phyloP scores from a whole-genome alignment of 2,329 filamentous ascomycete genomes.

The Talaromyces sp. region DNA sequence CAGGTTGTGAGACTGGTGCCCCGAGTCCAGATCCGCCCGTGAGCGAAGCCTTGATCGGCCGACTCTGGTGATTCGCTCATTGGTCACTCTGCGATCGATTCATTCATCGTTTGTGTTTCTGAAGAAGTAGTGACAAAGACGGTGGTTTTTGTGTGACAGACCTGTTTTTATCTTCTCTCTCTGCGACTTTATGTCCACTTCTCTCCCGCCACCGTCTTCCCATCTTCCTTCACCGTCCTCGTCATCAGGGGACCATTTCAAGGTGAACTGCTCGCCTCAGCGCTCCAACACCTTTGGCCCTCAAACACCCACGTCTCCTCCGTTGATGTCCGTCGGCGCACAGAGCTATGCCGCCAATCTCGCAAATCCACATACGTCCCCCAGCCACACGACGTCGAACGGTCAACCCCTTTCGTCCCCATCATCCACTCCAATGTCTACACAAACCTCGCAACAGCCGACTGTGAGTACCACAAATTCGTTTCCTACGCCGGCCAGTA shows the following conservation, averaged over 20 bases:
- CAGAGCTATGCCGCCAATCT: constrained; percentile 44
- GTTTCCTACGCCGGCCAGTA: constrained; percentile 43
- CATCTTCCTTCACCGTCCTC: constrained; percentile 40
- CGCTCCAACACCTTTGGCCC: constrained; percentile 28
- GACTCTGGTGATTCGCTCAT: constrained; percentile 10
- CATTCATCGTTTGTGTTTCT: neutral
- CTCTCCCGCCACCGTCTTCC: constrained; percentile 21
- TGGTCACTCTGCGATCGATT: constrained; percentile 8
- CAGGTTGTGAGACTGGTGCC: constrained; percentile 5
- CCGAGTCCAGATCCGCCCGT: constrained; percentile 7
- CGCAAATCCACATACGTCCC: constrained; percentile 40
- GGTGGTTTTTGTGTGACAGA: neutral
- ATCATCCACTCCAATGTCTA: constrained; percentile 38
- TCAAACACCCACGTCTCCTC: constrained; percentile 39
- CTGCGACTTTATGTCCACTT: constrained; percentile 32
- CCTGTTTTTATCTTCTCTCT: neutral
- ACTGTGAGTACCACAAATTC: constrained; percentile 35
- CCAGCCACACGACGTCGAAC: constrained; percentile 39
- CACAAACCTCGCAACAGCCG: constrained; percentile 37
- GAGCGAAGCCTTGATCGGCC: constrained; percentile 11
- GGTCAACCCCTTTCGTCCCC: constrained; percentile 35
- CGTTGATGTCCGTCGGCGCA: constrained; percentile 47
- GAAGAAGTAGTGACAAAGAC: neutral
- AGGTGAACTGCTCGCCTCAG: constrained; percentile 26
- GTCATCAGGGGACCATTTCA: constrained; percentile 33